These are phyloP conservation scores for Elsinoe necatrix DNA, from an alignment of 2,329 filamentous ascomycete genomes.

Conservation along the genomic window DNA sequence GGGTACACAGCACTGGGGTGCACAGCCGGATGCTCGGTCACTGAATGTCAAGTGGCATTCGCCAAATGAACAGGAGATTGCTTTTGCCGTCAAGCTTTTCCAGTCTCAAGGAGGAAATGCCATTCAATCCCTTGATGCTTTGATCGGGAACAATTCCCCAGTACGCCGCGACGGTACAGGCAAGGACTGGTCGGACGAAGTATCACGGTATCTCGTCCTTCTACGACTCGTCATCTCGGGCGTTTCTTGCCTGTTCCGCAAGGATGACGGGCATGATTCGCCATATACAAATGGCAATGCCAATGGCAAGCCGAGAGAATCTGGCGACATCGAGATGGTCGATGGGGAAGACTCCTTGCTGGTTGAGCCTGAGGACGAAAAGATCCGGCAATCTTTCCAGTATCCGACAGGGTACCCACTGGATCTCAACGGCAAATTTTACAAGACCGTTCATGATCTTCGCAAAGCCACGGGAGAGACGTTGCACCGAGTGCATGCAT, in stretches of 20 bases:
- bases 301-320: conserved; percentile 42
- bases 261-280: conserved; percentile 39
- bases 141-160: conserved; percentile 73
- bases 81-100: conserved; percentile 84
- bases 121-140: conserved; percentile 60
- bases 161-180: conserved; percentile 90
- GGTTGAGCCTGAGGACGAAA: conserved; percentile 67
- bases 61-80: conserved; percentile 67
- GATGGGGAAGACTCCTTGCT: conserved; percentile 39
- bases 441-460: conserved; percentile 68
- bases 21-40: conserved; percentile 61
- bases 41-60: conserved; percentile 88
- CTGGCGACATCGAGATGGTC: conserved; percentile 29
- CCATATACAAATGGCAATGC: conserved; percentile 42
- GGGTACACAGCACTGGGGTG: conserved; percentile 75
- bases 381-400: conserved; percentile 74
- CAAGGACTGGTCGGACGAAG: conserved; percentile 98
- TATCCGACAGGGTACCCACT: conserved; percentile 85
- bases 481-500: conserved; percentile 74
- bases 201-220: conserved; percentile 80
- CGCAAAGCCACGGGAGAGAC: conserved; percentile 72
- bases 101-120: conserved; percentile 73
- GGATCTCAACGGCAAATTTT: conserved; percentile 53
- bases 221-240: conserved; percentile 84
- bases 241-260: conserved; percentile 81